Conservation (phyloP, 257 asterid genomes). For the Jasminum sambac region DNA sequence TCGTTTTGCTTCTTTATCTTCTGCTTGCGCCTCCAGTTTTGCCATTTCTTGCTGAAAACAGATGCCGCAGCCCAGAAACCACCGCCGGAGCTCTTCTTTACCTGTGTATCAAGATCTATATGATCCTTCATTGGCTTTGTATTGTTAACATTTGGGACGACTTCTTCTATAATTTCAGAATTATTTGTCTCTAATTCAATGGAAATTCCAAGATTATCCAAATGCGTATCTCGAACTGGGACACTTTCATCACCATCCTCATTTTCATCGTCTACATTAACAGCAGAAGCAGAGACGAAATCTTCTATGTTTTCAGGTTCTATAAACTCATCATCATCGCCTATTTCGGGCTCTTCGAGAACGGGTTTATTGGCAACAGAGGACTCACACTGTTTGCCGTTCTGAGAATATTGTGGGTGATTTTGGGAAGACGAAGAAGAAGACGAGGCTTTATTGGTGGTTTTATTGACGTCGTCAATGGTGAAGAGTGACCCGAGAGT, state of each 20-base stretch:
- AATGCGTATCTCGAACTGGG: constrained; percentile 42
- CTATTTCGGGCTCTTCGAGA: constrained; percentile 39
- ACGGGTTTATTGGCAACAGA: constrained; percentile 41
- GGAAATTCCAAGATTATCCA: constrained; percentile 34
- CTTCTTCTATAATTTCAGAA: constrained; percentile 67
- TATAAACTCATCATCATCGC: constrained; percentile 33
- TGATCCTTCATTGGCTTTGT: constrained; percentile 82
- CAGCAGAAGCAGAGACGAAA: constrained; percentile 18
- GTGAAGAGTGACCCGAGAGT: constrained; percentile 65
- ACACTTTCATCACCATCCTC: constrained; percentile 52
- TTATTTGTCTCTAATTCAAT: constrained; percentile 39
- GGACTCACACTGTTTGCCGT: constrained; percentile 29
- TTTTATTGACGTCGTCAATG: constrained; percentile 44
- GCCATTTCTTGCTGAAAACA: constrained; percentile 90
- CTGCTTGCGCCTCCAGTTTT: constrained; percentile 81
- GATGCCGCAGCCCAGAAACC: constrained; percentile 82
- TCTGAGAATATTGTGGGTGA: constrained; percentile 11
- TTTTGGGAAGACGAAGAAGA: constrained; percentile 30
- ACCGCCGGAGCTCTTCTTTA: constrained; percentile 61
- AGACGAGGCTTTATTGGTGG: constrained; percentile 17
- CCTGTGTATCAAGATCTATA: constrained; percentile 61
- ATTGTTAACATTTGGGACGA: constrained; percentile 31
- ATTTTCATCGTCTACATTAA: constrained; percentile 30
- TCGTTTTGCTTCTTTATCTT: constrained; percentile 59
- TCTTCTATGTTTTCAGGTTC: constrained; percentile 34